Percentiles rank a stretch among this genome's conserved stretches.
These are phyloP conservation scores for Cladosporium sp. DNA, from an alignment of 2,329 filamentous ascomycete genomes.

Conservation along the genomic window DNA sequence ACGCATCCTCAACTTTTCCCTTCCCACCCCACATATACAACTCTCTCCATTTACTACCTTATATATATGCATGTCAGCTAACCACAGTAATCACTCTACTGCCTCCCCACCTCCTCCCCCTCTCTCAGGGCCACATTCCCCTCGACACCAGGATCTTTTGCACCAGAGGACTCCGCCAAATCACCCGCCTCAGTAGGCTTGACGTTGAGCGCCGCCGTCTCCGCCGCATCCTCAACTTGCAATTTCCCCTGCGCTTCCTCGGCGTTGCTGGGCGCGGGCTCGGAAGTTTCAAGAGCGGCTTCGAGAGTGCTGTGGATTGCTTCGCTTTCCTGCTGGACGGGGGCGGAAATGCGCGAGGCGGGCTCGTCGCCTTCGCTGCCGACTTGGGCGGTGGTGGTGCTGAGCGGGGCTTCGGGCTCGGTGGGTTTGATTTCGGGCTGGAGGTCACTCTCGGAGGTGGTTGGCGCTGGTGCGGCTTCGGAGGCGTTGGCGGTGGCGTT, in stretches of 20 bases:
- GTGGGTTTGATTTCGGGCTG: conserved; percentile 10
- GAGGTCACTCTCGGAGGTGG: not conserved
- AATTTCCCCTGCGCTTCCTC: conserved; percentile 16
- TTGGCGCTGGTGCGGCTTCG: conserved; percentile 22
- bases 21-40: no score
- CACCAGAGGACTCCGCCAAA: conserved; percentile 13
- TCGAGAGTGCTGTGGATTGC: conserved; percentile 20
- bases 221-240: conserved; percentile 15
- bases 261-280: conserved; percentile 15
- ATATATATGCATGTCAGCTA: no score
- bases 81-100: no score
- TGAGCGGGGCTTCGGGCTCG: conserved; percentile 12
- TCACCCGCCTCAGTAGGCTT: conserved; percentile 21
- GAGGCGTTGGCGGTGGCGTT: conserved; percentile 25
- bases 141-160: conserved; percentile 25
- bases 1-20: no score
- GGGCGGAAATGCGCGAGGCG: conserved; percentile 14
- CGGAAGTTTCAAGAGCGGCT: conserved; percentile 18
- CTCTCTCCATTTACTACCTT: no score
- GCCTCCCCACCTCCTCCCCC: conserved; percentile 18
- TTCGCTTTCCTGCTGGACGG: conserved; percentile 13
- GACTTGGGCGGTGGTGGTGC: conserved; percentile 8
- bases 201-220: conserved; percentile 19
- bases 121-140: conserved; percentile 32
- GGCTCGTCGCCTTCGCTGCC: conserved; percentile 18